Evolutionary conservation across 2,329 filamentous ascomycete genomes (phyloP).

Genomic region (Stagonosporopsis chrysanthemi): DNA sequence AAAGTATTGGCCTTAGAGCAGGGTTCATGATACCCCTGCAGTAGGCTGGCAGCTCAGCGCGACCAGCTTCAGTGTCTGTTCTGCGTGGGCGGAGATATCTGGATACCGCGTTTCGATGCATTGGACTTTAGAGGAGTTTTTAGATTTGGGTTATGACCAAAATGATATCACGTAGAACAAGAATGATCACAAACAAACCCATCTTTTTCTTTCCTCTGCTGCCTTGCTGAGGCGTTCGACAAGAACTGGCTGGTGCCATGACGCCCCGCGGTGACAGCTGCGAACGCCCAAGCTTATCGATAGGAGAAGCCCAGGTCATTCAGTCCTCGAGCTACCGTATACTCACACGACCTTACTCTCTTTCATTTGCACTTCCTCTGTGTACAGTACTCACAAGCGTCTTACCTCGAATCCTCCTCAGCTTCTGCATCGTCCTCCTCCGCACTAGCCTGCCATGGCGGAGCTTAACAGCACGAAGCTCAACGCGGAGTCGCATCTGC

Average conservation of each 20-base stretch:
- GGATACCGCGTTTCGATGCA: constrained; percentile 47
- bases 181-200: constrained; percentile 8
- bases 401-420: neutral
- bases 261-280: neutral
- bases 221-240: neutral
- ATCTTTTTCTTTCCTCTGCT: neutral
- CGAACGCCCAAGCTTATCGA: neutral
- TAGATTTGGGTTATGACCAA: constrained; percentile 47
- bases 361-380: neutral
- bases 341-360: neutral
- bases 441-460: constrained; percentile 47
- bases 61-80: constrained; percentile 45
- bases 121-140: constrained; percentile 50
- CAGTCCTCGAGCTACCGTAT: constrained; percentile 1
- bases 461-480: constrained; percentile 67
- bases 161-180: constrained; percentile 43
- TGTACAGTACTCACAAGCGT: neutral
- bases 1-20: constrained; percentile 44
- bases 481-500: constrained; percentile 76
- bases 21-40: constrained; percentile 41
- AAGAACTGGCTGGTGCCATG: neutral
- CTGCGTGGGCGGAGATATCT: constrained; percentile 43
- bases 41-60: constrained; percentile 44
- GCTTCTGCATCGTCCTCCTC: neutral
- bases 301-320: neutral